Base-by-base conservation (phyloP, 1,284 basidiomycete species). In the Papiliotrema flavescens region DNA sequence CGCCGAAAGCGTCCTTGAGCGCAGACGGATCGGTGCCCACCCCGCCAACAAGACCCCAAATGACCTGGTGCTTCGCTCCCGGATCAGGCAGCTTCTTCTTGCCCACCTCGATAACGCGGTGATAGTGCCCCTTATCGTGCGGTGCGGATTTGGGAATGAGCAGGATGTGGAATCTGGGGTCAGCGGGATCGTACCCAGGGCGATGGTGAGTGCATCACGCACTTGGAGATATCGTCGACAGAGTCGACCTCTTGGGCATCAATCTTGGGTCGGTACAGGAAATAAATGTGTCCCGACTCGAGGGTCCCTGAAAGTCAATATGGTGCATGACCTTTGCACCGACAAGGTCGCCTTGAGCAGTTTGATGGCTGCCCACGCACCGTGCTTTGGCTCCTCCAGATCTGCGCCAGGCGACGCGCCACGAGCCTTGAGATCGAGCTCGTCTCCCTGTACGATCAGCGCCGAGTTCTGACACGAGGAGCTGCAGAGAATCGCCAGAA, bases 261-360 rank as follows among this genome's bases (percentile, higher is more conserved):
- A 35, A 86, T 83, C 47, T 82, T 81, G 0, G 84, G 84, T 11
- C 84, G 80, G 65, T 85, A 86, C 67, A 85, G 82, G 71, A 86
- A 85, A 71, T 86, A 86, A 51, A 86, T 80, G 62, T 70, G 68
- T 9, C 75, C 75, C 5, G 57, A 60, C 48, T 76, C 75, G 49
- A 76, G 64, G 15, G 69, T 69, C 9, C 73, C 74, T 70, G 35
- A 8, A 11, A 3, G 9, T n/a, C n/a, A 20, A 39, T 23, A 43
- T n/a, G n/a, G n/a, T n/a, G n/a, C n/a, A n/a, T n/a, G n/a, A n/a
- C n/a, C n/a, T n/a, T n/a, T n/a, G n/a, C 43, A 19, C 35, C 37
- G 37, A 47, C 13, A 28, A 9, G 14, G 36, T 13, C 8, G 17
- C 36, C 20, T 17, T 17, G 23, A 7, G 37, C 15, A 11, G 9